Conservation (phyloP, 2,329 filamentous ascomycete species). For the Myrmaecium sp. region DNA sequence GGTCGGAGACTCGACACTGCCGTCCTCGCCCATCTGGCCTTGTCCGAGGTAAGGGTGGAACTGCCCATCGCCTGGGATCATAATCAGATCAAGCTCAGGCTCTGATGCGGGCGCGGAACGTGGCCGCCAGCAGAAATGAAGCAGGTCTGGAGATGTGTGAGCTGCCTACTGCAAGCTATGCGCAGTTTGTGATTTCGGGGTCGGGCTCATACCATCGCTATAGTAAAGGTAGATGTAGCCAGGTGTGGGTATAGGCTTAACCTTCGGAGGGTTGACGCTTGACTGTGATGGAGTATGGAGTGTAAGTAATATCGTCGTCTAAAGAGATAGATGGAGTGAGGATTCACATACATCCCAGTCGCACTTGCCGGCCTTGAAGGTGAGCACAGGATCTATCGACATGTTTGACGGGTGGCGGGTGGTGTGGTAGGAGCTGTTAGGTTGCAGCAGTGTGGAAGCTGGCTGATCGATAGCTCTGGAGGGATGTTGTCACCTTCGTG, state of each 20-base stretch:
- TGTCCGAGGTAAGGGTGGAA: slow-evolving; percentile 56
- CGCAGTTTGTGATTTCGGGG: too few relatives aligned
- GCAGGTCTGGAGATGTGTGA: slow-evolving; percentile 44
- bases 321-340: slow-evolving; percentile 3
- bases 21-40: slow-evolving; percentile 36
- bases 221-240: slow-evolving; percentile 87
- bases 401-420: slow-evolving; percentile 29
- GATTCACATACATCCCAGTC: slow-evolving; percentile 52
- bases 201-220: slow-evolving; percentile 56
- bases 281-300: slow-evolving; percentile 10
- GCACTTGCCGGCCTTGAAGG: slow-evolving; percentile 90
- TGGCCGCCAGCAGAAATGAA: slow-evolving; percentile 95
- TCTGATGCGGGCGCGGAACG: slow-evolving; percentile 52
- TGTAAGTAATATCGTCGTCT: slow-evolving; percentile 10
- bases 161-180: slow-evolving; percentile 1
- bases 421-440: slow-evolving; percentile 4
- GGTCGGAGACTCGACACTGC: slow-evolving; percentile 45
- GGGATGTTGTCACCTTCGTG: too few relatives aligned
- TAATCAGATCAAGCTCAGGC: slow-evolving; percentile 76
- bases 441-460: too few relatives aligned
- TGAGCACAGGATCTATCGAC: slow-evolving; percentile 75
- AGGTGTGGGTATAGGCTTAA: slow-evolving; percentile 53
- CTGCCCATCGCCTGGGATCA: slow-evolving; percentile 77
- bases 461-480: too few relatives aligned
- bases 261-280: slow-evolving; percentile 46